phyloP scores from a whole-genome alignment of 257 asterid genomes.

The Parsonsia alboflavescens region DNA sequence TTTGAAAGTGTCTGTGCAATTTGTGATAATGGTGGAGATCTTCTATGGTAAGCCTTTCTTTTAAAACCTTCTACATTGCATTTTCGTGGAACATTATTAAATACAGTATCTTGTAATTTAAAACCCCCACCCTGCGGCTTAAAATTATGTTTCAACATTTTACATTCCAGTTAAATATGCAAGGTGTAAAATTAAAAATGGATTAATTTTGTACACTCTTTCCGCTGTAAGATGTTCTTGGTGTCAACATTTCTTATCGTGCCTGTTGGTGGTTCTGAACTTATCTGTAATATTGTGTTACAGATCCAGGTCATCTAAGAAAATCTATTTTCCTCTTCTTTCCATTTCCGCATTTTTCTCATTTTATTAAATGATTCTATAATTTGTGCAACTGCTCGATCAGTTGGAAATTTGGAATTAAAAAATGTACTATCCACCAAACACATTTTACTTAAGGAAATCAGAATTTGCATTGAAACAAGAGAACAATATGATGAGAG shows the following conservation, averaged over 20 bases:
- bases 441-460: not conserved
- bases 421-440: not conserved
- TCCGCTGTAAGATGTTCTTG: not conserved
- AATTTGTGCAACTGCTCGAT: not conserved
- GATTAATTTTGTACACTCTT: not conserved
- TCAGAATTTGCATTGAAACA: not conserved
- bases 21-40: constrained; percentile 72
- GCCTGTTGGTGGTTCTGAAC: not conserved
- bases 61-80: too few species aligned
- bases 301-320: not conserved
- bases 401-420: not conserved
- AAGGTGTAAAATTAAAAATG: not conserved
- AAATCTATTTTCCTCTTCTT: not conserved
- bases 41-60: constrained; percentile 32
- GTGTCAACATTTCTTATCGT: not conserved
- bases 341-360: not conserved
- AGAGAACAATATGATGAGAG: not conserved
- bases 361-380: not conserved
- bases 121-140: not conserved
- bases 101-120: not conserved
- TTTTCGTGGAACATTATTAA: constrained; percentile 8
- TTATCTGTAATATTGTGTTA: not conserved
- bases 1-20: constrained; percentile 66
- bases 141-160: too few species aligned
- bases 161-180: not conserved